Evolutionary conservation across 306 rosid genomes (phyloP).

Genomic region (Cucurbita moschata): DNA sequence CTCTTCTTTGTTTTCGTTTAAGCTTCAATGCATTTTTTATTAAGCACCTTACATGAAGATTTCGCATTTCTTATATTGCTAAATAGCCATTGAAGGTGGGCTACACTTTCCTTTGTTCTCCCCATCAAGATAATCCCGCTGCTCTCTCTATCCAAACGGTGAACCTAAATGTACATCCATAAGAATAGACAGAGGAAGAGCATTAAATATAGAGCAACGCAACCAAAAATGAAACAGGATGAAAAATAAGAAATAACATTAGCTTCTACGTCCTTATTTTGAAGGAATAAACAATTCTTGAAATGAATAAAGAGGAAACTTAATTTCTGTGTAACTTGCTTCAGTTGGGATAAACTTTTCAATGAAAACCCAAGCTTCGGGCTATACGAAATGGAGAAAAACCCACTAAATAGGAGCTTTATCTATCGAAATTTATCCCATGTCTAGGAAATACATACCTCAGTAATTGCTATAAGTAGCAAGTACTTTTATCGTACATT

Average conservation of each 20-base stretch:
- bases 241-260: not conserved
- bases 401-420: not conserved
- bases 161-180: slow-evolving; percentile 42
- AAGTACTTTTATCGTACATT: not conserved
- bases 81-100: slow-evolving; percentile 50
- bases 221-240: not conserved
- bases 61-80: slow-evolving; percentile 35
- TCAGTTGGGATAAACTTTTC: not conserved
- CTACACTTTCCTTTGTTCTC: slow-evolving; percentile 64
- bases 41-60: slow-evolving; percentile 50
- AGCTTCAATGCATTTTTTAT: not conserved
- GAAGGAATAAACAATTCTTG: not conserved
- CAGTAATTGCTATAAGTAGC: not conserved
- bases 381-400: not conserved
- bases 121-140: slow-evolving; percentile 77
- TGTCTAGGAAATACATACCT: not conserved
- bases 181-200: not conserved
- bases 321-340: not conserved
- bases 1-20: no score
- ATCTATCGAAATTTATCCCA: not conserved
- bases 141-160: slow-evolving; percentile 86
- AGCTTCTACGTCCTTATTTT: not conserved
- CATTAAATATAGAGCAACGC: not conserved
- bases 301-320: not conserved
- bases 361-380: not conserved